A percentile compares a stretch with the other conserved stretches of the same genome.
These are phyloP conservation scores for Phenoliferia sp. DNA, from an alignment of 1,284 basidiomycete species.

Conservation along the genomic window DNA sequence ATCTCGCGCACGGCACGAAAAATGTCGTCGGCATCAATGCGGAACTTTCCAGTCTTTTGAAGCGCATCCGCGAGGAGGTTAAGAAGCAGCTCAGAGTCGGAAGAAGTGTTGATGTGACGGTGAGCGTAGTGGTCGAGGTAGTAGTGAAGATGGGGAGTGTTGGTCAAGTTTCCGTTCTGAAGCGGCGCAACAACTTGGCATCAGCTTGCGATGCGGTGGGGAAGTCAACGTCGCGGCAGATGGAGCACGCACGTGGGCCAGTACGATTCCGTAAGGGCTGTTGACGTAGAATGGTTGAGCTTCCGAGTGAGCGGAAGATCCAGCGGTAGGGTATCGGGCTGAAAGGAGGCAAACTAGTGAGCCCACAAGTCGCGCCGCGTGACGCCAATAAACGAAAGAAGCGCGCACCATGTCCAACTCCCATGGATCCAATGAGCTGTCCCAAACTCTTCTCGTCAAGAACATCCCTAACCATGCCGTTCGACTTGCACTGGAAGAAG, in stretches of 20 bases:
- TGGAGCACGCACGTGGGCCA: conserved; percentile 74
- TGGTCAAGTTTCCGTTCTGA: conserved; percentile 98
- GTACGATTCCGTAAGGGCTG: conserved; percentile 95
- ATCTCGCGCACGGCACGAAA: conserved; percentile 87
- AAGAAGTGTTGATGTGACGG: conserved; percentile 97
- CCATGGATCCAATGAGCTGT: conserved; percentile 87
- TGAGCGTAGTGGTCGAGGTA: conserved; percentile 96
- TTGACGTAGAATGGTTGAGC: conserved; percentile 99
- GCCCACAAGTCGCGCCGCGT: neutral
- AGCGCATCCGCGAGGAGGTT: conserved; percentile 98
- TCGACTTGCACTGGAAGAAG: conserved; percentile 98
- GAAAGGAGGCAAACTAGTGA: neutral
- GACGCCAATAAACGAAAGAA: conserved; percentile 9
- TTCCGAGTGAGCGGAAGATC: conserved; percentile 94
- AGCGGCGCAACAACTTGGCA: neutral
- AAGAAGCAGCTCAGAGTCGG: conserved; percentile 93
- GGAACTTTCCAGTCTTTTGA: conserved; percentile 97
- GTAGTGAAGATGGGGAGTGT: conserved; percentile 76
- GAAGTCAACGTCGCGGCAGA: neutral
- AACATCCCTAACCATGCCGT: conserved; percentile 98
- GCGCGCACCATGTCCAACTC: conserved; percentile 85
- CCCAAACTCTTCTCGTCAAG: conserved; percentile 78
- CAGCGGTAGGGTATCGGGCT: conserved; percentile 98
- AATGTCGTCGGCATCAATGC: conserved; percentile 99
- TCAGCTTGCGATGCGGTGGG: neutral